phyloP scores from a whole-genome alignment of 2,329 filamentous ascomycete genomes.

The Ambrosiella beaveri region DNA sequence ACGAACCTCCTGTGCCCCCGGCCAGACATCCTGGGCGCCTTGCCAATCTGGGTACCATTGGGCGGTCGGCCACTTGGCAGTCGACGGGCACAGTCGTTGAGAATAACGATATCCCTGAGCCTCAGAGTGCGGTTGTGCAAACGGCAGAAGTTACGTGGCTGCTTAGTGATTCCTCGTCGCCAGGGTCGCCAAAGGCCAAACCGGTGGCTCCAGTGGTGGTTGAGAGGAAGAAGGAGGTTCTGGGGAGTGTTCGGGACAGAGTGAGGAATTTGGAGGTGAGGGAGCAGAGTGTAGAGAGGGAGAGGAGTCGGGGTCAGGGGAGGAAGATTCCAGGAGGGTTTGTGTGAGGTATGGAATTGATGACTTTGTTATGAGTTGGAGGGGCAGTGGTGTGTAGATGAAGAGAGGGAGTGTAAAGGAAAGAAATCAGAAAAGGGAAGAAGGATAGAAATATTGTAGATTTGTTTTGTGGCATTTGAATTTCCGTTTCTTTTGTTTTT shows the following conservation, averaged over 20 bases:
- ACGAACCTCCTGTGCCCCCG: neutral
- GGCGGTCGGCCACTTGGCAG: constrained; percentile 3
- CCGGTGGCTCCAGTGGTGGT: neutral
- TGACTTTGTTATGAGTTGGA: too few relatives aligned
- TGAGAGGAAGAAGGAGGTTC: neutral
- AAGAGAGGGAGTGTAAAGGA: too few relatives aligned
- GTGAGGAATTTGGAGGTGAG: constrained; percentile 10
- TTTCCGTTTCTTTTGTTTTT: too few relatives aligned
- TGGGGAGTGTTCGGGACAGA: constrained; percentile 5
- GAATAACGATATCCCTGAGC: constrained; percentile 5
- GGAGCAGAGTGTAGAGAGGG: neutral
- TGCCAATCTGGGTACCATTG: neutral
- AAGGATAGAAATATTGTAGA: too few relatives aligned
- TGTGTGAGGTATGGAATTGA: neutral
- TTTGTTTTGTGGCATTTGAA: too few relatives aligned
- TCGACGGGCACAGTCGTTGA: neutral
- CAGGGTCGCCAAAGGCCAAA: neutral
- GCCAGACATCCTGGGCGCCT: constrained; percentile 5
- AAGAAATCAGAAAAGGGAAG: too few relatives aligned
- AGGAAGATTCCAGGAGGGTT: neutral
- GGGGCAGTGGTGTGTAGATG: too few relatives aligned
- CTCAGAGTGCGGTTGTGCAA: constrained; percentile 1
- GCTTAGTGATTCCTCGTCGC: neutral
- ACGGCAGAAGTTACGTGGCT: constrained; percentile 3
- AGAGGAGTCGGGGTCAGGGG: neutral